Percentiles rank a stretch among this genome's conserved stretches.
Evolutionary conservation across 73 alveolate species (phyloP).

Genomic region (Paramecium sonneborni): DNA sequence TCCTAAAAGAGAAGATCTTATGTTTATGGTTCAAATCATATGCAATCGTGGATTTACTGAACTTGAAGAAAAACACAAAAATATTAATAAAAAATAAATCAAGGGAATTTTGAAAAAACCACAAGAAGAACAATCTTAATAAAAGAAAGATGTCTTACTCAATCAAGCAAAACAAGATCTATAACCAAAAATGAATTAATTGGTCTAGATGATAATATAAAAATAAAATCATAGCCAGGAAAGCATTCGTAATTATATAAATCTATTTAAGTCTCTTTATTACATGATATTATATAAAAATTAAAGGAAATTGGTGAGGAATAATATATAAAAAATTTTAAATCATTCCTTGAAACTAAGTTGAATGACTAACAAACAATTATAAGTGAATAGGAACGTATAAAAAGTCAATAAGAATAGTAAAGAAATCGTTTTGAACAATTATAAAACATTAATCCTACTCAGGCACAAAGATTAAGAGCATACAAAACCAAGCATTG

Average conservation of each 20-base stretch:
- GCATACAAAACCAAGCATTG: slow-evolving; percentile 73
- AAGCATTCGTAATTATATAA: neutral
- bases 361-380: neutral
- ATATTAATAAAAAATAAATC: neutral
- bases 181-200: neutral
- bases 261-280: neutral
- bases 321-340: slow-evolving; percentile 30
- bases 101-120: slow-evolving; percentile 42
- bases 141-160: neutral
- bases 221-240: slow-evolving; percentile 29
- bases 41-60: neutral
- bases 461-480: slow-evolving; percentile 67
- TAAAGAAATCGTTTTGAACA: neutral
- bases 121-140: neutral
- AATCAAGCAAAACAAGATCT: neutral
- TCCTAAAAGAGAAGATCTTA: slow-evolving; percentile 53
- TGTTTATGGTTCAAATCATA: neutral
- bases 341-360: neutral
- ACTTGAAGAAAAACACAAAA: neutral
- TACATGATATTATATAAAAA: slow-evolving; percentile 47
- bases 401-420: neutral
- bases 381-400: neutral
- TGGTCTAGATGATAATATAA: neutral
- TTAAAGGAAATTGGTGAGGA: slow-evolving; percentile 47
- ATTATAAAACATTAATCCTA: neutral